Base-by-base conservation (phyloP, 345 rosid genomes). In the Leavenworthia alabamica region DNA sequence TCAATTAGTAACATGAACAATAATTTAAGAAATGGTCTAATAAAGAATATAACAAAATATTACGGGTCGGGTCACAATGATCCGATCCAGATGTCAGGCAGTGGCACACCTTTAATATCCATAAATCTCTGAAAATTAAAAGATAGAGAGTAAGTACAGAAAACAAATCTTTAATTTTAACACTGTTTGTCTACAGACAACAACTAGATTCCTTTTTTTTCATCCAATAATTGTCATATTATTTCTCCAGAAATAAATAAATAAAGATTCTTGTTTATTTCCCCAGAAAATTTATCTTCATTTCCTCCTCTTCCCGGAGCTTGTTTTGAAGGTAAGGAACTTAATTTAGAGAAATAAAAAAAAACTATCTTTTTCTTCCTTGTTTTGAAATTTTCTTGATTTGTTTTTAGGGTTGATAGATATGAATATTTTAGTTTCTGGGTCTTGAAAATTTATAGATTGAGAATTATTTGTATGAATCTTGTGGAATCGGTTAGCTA, bases 171-270 rank as follows among this genome's bases (percentile, higher is more conserved):
- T 17, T 60, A 32, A 22, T 31, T 58, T 23, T 13, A 33, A 54
- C 22, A 70, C 74, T 70, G 68, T 55, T 70, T 62, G 68, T 70
- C 68, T 62, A 70, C 37, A 46, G 74, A 62, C 37, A 64, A 54
- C 68, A 70, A 70, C 51, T 70, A 54, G 74, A 62, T 70, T 70
- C 74, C 60, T 41, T 52, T 13, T 37, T 36, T 33, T 27, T 36
- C 72, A 59, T 59, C 74, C 68, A 70, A 70, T 70, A 46, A 70
- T 70, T 70, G 74, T 55, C 74, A 20, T 55, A 62, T 70, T 62
- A 55, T 62, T 62, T 70, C 37, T 23, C 63, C 33, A 52, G 40
- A 61, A 50, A 57, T 20, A 20, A n/a, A n/a, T n/a, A n/a, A 20
- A 20, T 20, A 37, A 36, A 62, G 74, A 70, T 70, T 62, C 68